phyloP scores from a whole-genome alignment of 192 early-diverging fungal species.

The Backusella tarrabulga region DNA sequence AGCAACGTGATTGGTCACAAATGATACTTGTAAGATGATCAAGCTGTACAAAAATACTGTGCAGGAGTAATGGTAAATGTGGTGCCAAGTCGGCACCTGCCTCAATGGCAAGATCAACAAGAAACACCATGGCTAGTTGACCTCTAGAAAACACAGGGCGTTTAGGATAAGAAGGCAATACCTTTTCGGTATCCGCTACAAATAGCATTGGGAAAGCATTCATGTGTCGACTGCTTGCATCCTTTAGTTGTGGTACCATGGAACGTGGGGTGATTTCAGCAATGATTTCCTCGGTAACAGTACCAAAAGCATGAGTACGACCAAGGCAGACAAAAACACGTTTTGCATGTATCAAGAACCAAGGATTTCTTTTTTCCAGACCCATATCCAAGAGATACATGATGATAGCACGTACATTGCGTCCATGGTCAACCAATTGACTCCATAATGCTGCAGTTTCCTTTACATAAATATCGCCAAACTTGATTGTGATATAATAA shows the following conservation, averaged over 20 bases:
- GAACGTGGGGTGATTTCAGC: conserved; percentile 67
- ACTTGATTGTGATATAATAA: conserved; percentile 80
- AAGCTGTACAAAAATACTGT: conserved; percentile 78
- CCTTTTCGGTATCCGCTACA: conserved; percentile 70
- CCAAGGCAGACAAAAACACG: conserved; percentile 76
- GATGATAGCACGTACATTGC: conserved; percentile 61
- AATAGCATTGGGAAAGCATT: conserved; percentile 44
- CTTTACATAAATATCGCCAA: conserved; percentile 71
- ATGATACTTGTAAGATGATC: conserved; percentile 76
- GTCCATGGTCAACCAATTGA: conserved; percentile 64
- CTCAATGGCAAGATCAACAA: conserved; percentile 81
- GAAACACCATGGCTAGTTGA: conserved; percentile 72
- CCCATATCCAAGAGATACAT: conserved; percentile 74
- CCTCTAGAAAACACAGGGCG: conserved; percentile 71
- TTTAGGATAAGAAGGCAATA: conserved; percentile 60
- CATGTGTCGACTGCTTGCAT: conserved; percentile 31
- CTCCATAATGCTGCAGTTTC: conserved; percentile 81
- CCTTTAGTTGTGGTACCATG: conserved; percentile 58
- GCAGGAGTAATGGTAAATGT: conserved; percentile 71
- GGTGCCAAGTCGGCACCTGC: conserved; percentile 60
- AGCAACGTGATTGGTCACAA: conserved; percentile 70
- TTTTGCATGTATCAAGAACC: conserved; percentile 76
- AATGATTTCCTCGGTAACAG: conserved; percentile 63
- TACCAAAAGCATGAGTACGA: conserved; percentile 55
- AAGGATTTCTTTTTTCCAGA: conserved; percentile 73